These are phyloP conservation scores for Diaporthe helianthi DNA, from an alignment of 2,329 filamentous ascomycete genomes.

Conservation along the genomic window DNA sequence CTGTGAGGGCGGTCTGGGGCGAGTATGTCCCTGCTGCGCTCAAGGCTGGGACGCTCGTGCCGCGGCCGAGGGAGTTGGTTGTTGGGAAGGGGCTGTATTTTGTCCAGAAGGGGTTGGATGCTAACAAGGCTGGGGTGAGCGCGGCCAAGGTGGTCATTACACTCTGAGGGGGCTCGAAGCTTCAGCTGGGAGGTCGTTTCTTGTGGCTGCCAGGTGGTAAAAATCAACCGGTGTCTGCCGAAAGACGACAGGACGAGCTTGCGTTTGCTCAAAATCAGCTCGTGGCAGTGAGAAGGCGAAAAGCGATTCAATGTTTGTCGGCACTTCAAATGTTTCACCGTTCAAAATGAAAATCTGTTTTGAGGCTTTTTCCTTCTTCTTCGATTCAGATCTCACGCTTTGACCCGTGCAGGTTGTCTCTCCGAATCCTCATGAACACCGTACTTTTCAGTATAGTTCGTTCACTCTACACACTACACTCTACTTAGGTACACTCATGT, in stretches of 20 bases:
- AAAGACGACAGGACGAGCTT: too few relatives aligned
- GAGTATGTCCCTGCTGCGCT: conserved; percentile 42
- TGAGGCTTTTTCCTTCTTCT: not conserved
- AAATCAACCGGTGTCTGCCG: too few relatives aligned
- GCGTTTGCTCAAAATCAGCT: not conserved
- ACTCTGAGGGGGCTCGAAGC: not conserved
- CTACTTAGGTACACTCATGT: too few relatives aligned
- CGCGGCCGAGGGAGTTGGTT: conserved; percentile 40
- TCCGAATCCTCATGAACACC: too few relatives aligned
- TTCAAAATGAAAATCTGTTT: not conserved
- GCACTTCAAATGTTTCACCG: too few relatives aligned
- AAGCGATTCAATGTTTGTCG: not conserved
- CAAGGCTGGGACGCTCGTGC: conserved; percentile 37
- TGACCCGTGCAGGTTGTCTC: too few relatives aligned
- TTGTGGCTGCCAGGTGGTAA: not conserved
- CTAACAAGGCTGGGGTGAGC: conserved; percentile 44
- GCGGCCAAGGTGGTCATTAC: conserved; percentile 48
- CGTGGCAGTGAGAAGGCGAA: not conserved
- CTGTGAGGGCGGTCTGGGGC: conserved; percentile 24
- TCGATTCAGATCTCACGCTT: not conserved
- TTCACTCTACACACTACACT: too few relatives aligned
- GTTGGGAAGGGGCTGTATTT: conserved; percentile 41
- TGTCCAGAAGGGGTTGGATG: conserved; percentile 43
- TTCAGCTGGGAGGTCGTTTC: not conserved
- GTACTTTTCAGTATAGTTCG: too few relatives aligned